Evolutionary conservation across 1,139 yeast species (phyloP).

Genomic region (Kazachstania sp.): DNA sequence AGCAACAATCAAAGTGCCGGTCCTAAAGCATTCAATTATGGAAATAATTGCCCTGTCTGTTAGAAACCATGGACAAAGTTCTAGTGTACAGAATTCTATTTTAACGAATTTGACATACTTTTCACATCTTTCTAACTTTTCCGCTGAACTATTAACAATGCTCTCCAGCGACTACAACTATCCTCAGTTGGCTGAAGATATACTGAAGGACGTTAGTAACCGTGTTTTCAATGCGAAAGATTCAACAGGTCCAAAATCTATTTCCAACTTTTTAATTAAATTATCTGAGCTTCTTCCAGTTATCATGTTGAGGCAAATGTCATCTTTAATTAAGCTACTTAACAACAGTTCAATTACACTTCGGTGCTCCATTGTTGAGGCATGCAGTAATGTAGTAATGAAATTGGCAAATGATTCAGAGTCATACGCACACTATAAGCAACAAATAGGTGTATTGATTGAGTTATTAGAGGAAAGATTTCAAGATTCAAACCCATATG

Average conservation of each 20-base stretch:
- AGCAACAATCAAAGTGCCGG: conserved; percentile 52
- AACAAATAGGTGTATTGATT: conserved; percentile 53
- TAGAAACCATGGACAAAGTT: conserved; percentile 63
- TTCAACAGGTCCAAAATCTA: conserved; percentile 77
- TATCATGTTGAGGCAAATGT: conserved; percentile 66
- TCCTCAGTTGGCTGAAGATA: conserved; percentile 65
- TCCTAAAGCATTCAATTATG: conserved; percentile 52
- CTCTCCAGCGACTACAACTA: conserved; percentile 60
- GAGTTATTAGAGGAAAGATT: conserved; percentile 71
- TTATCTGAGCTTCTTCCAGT: conserved; percentile 70
- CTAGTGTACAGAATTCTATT: conserved; percentile 66
- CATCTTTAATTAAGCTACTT: conserved; percentile 61
- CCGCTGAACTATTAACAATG: conserved; percentile 69
- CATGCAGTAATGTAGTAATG: conserved; percentile 73
- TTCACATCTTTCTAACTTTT: conserved; percentile 63
- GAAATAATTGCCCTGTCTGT: conserved; percentile 61
- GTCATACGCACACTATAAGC: conserved; percentile 40
- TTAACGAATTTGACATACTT: conserved; percentile 75
- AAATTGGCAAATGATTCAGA: conserved; percentile 42
- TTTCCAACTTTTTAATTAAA: conserved; percentile 62
- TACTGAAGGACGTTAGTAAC: conserved; percentile 67
- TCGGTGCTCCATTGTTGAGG: conserved; percentile 82
- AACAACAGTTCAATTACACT: conserved; percentile 74
- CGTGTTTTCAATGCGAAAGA: conserved; percentile 74
- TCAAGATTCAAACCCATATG: conserved; percentile 78